A percentile compares a stretch with the other conserved stretches of the same genome.
Evolutionary conservation across 768 basidiomycete species (phyloP).

Genomic region (Russula ochroleuca): DNA sequence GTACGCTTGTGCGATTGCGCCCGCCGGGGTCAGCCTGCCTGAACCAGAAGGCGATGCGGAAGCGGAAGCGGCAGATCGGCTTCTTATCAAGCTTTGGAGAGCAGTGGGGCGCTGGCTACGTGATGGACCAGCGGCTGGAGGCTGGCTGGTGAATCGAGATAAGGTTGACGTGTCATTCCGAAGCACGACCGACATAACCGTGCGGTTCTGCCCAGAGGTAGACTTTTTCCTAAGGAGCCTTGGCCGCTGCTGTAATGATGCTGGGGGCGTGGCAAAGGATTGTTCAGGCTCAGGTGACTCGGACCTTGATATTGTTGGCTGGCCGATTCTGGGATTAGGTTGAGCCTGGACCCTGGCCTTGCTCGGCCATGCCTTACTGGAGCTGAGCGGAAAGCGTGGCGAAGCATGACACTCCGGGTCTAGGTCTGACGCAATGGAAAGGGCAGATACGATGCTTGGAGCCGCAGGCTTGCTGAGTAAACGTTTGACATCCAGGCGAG

Average conservation of each 20-base stretch:
- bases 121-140: slow-evolving; percentile 1
- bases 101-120: slow-evolving; percentile 8
- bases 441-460: slow-evolving; percentile 22
- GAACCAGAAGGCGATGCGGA: slow-evolving; percentile 7
- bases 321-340: not conserved
- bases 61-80: slow-evolving; percentile 1
- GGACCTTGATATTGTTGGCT: not conserved
- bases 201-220: not conserved
- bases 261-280: not conserved
- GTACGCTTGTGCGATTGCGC: slow-evolving; percentile 26
- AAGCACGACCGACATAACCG: not conserved
- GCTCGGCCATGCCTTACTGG: slow-evolving; percentile 17
- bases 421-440: slow-evolving; percentile 27
- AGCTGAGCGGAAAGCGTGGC: not conserved
- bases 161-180: not conserved
- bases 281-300: slow-evolving; percentile 10
- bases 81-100: slow-evolving; percentile 17
- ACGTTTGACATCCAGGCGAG: slow-evolving; percentile 27
- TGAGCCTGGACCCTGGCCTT: slow-evolving; percentile 6
- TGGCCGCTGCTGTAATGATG: slow-evolving; percentile 9
- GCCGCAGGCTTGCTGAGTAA: slow-evolving; percentile 28
- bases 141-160: slow-evolving; percentile 6
- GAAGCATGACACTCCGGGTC: slow-evolving; percentile 20
- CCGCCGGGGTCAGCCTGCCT: slow-evolving; percentile 26
- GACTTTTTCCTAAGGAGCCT: slow-evolving; percentile 16